These are phyloP conservation scores for Coemansia sp. DNA, from an alignment of 192 early-diverging fungal species.

Conservation along the genomic window DNA sequence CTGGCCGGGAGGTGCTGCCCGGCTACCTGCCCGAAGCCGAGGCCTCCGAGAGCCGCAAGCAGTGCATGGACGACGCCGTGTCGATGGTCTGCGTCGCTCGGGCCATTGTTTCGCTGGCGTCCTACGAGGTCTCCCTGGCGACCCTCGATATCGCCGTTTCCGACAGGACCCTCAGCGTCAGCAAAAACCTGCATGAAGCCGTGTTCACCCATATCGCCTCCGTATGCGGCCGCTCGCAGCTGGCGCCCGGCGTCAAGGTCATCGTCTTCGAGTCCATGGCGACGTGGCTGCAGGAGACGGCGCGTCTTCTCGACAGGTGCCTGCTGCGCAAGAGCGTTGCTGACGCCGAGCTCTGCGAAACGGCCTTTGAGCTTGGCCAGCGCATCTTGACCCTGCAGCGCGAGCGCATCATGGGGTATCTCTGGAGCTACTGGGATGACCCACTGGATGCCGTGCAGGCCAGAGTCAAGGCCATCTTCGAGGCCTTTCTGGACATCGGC, in stretches of 20 bases:
- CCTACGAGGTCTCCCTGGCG: conserved; percentile 32
- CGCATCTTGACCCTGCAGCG: conserved; percentile 47
- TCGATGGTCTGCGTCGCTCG: conserved; percentile 52
- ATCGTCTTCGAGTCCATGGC: conserved; percentile 74
- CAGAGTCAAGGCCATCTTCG: conserved; percentile 69
- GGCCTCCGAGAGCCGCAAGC: conserved; percentile 5
- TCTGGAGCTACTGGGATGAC: conserved; percentile 85
- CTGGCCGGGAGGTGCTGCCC: too few species aligned
- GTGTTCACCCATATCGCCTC: conserved; percentile 61
- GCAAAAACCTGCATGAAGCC: conserved; percentile 57
- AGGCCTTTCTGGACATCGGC: conserved; percentile 64
- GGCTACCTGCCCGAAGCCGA: conserved; percentile 20
- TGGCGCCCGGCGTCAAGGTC: conserved; percentile 65
- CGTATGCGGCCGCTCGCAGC: conserved; percentile 61
- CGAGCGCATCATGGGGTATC: conserved; percentile 65
- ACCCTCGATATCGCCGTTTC: conserved; percentile 25
- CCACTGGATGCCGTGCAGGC: conserved; percentile 77
- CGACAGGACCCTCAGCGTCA: conserved; percentile 6
- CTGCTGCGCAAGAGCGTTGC: conserved; percentile 2
- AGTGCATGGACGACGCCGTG: conserved; percentile 46
- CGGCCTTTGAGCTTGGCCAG: conserved; percentile 40
- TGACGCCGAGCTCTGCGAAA: conserved; percentile 1
- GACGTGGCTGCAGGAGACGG: conserved; percentile 63
- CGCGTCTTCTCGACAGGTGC: conserved; percentile 41
- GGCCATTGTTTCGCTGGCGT: conserved; percentile 36